Conservation (phyloP, 176 grass and related monocot species). For the Musa itinerans region DNA sequence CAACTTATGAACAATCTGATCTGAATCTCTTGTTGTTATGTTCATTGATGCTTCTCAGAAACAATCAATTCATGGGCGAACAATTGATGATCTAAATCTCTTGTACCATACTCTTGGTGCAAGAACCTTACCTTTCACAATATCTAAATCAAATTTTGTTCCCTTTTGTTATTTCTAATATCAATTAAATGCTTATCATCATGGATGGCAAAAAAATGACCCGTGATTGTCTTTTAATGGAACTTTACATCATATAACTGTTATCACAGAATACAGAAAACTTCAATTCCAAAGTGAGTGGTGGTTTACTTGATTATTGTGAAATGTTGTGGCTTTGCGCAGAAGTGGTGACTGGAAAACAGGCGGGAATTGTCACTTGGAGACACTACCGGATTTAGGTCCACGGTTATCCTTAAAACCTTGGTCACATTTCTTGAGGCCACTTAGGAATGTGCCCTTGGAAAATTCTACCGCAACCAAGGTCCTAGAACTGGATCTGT, state of each 20-base stretch:
- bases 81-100: too few species aligned
- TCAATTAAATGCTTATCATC: neutral
- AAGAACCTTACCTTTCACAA: too few species aligned
- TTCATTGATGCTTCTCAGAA: too few species aligned
- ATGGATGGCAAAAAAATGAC: neutral
- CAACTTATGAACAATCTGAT: too few species aligned
- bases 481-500: conserved; percentile 32
- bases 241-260: too few species aligned
- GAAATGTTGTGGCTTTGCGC: neutral
- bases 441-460: conserved; percentile 33
- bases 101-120: too few species aligned
- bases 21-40: too few species aligned
- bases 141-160: too few species aligned
- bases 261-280: too few species aligned
- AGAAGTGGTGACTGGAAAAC: neutral
- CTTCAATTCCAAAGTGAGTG: neutral
- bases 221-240: too few species aligned
- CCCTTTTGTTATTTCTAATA: too few species aligned
- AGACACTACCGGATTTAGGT: conserved; percentile 32
- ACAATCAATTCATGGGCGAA: too few species aligned
- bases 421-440: conserved; percentile 54
- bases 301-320: neutral
- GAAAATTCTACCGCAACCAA: conserved; percentile 31
- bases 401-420: conserved; percentile 26
- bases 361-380: neutral